Evolutionary conservation across 2,329 filamentous ascomycete species (phyloP).

Genomic region (Nectriaceae sp.): DNA sequence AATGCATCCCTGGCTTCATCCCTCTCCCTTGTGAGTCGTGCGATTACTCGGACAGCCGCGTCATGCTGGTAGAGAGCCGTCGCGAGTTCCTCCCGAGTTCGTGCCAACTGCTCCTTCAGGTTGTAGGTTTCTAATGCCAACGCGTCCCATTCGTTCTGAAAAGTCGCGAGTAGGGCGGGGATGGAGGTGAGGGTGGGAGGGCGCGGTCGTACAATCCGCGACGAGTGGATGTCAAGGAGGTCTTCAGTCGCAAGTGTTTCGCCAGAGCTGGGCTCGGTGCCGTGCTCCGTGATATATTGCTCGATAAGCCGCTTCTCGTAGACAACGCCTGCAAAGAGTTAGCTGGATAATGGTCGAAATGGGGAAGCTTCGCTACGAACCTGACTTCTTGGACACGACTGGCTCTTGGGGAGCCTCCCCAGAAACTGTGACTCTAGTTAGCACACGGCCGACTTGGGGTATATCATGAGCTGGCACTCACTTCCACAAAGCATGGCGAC

Average conservation of each 20-base stretch:
- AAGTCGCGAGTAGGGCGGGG: constrained; percentile 87
- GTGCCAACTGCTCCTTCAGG: constrained; percentile 82
- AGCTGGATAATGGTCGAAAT: constrained; percentile 5
- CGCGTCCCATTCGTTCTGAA: constrained; percentile 98
- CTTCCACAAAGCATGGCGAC: constrained; percentile 52
- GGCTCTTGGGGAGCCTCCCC: constrained; percentile 95
- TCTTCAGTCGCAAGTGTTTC: constrained; percentile 84
- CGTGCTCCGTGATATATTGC: constrained; percentile 90
- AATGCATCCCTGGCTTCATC: constrained; percentile 91
- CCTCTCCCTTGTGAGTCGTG: constrained; percentile 83
- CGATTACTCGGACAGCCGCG: constrained; percentile 93
- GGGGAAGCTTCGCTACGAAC: constrained; percentile 49
- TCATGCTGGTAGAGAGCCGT: constrained; percentile 96
- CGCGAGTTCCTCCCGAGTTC: constrained; percentile 90
- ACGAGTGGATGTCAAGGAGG: constrained; percentile 82
- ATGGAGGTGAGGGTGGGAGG: constrained; percentile 95
- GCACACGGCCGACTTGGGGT: constrained; percentile 9
- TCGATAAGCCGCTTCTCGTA: constrained; percentile 96
- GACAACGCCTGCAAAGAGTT: constrained; percentile 65
- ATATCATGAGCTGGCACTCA: constrained; percentile 26
- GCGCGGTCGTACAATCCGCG: constrained; percentile 81
- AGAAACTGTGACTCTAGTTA: constrained; percentile 65
- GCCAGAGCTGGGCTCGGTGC: constrained; percentile 87
- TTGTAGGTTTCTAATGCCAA: constrained; percentile 90
- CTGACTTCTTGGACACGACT: constrained; percentile 92